A percentile compares a stretch with the other conserved stretches of the same genome.
These are phyloP conservation scores for Xylariaceae sp. DNA, from an alignment of 2,329 filamentous ascomycete genomes.

Conservation along the genomic window DNA sequence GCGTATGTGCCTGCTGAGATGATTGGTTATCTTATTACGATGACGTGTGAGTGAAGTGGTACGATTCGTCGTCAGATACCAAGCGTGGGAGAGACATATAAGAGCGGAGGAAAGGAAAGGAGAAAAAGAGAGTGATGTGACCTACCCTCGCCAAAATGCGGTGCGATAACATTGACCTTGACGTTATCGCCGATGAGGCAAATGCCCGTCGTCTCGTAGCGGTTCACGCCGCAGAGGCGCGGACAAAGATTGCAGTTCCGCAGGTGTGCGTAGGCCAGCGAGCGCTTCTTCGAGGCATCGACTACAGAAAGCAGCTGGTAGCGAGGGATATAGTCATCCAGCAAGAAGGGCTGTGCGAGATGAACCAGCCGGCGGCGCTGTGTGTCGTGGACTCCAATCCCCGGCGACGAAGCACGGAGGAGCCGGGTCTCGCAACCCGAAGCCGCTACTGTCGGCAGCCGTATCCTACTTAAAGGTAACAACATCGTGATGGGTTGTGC, in stretches of 20 bases:
- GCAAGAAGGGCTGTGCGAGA: conserved; percentile 70
- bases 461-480: conserved; percentile 33
- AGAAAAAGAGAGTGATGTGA: conserved; percentile 12
- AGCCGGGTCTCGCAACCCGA: not conserved
- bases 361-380: conserved; percentile 47
- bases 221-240: conserved; percentile 77
- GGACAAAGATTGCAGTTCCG: conserved; percentile 83
- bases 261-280: conserved; percentile 75
- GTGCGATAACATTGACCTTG: conserved; percentile 84
- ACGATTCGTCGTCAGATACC: too few species aligned
- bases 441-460: not conserved
- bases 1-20: not conserved
- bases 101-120: not conserved
- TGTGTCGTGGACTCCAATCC: not conserved
- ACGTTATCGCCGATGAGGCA: conserved; percentile 76
- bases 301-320: conserved; percentile 72
- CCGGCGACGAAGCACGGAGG: not conserved
- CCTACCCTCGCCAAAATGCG: conserved; percentile 79
- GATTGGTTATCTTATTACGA: not conserved
- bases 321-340: conserved; percentile 76
- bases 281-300: conserved; percentile 76
- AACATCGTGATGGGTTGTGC: conserved; percentile 29
- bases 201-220: conserved; percentile 78
- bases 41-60: too few species aligned
- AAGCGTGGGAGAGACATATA: too few species aligned